These are phyloP conservation scores for Casuarina glauca DNA, from an alignment of 306 rosid species.

Conservation along the genomic window DNA sequence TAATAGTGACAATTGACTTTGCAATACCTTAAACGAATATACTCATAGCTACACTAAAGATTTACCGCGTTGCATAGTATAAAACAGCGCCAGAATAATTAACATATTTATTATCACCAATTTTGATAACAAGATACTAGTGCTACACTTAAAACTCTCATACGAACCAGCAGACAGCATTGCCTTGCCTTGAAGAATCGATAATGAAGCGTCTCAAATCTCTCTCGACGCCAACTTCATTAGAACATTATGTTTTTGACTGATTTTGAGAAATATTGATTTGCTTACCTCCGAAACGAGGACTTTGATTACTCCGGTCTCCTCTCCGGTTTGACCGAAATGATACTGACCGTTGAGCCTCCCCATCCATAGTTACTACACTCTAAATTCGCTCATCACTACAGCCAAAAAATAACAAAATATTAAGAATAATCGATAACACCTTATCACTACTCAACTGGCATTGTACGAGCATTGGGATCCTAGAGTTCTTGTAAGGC, in stretches of 20 bases:
- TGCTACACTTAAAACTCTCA: neutral
- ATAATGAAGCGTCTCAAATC: neutral
- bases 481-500: too few relatives aligned
- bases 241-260: neutral
- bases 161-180: neutral
- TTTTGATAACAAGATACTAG: neutral
- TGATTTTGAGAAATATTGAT: neutral
- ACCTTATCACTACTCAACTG: neutral
- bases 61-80: neutral
- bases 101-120: neutral
- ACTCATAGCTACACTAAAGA: neutral
- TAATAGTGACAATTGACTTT: neutral
- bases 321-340: constrained; percentile 41
- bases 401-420: neutral
- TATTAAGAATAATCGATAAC: neutral
- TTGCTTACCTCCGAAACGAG: constrained; percentile 30
- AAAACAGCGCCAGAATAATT: neutral
- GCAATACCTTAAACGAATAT: neutral
- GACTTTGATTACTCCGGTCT: constrained; percentile 33
- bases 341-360: constrained; percentile 33
- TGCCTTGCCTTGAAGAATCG: neutral
- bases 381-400: constrained; percentile 30
- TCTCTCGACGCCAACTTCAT: too few relatives aligned
- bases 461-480: neutral
- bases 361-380: constrained; percentile 36